Base-by-base conservation (phyloP, 495 filamentous ascomycete genomes). In the Amniculicola lignicola region DNA sequence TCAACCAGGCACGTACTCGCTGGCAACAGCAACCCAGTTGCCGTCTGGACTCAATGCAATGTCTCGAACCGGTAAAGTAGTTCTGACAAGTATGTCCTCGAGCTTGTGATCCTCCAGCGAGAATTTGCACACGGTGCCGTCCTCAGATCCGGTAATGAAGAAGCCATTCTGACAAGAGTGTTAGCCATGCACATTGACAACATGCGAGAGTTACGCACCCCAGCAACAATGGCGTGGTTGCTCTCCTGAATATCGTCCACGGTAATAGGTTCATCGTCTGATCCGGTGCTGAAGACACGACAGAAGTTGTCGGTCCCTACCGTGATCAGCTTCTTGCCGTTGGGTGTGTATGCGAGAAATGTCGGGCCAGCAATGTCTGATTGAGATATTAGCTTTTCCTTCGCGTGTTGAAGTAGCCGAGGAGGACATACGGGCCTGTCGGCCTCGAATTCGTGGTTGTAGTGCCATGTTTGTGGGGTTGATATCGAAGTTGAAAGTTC, bases 11-110 rank as follows among this genome's bases (percentile, higher is more conserved):
- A 68, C 81, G 63, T 58, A 84, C 82, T 98, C 94, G 79, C 91
- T 96, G 25, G 94, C 88, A n/a, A 97, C 88, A 31, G 93, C 93
- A 42, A 80, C 85, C 94, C 90, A 97, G 65, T 86, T 81, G 0
- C 81, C 79, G 69, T 98, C 89, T 5, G 81, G 83, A 3, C 89
- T 91, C 14, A 97, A 72, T 1, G 85, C 85, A 53, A 98, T 77
- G 65, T 96, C 90, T 66, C 93, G 79, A 12, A 95, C 80, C 6
- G 93, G 86, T 7, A 98, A 75, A 12, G 89, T 81, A 56, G 82
- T 88, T 36, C 93, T 86, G 1, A 90, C 79, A 31, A 97, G 79
- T 46, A 93, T 83, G 57, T 82, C 82, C 33, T 90, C 85, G 70
- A 92, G 85, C 44, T 79, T 69, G 51, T 89, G 90, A n/a, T 80